Evolutionary conservation across 352 stramenopile species (phyloP).

Genomic region (Peronospora destructor): DNA sequence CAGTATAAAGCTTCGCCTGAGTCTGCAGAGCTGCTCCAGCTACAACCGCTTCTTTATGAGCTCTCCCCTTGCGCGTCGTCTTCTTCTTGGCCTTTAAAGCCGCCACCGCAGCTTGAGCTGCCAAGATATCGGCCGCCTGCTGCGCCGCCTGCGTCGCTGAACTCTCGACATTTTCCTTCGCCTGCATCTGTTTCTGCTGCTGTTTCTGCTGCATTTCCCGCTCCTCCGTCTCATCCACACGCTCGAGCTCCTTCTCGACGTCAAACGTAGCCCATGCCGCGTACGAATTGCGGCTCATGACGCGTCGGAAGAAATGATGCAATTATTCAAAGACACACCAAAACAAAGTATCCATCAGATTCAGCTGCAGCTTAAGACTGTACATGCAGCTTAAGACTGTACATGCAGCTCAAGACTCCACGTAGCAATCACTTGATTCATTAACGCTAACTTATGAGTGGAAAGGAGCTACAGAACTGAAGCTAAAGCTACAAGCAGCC

Average conservation of each 20-base stretch:
- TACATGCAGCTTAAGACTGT: no score
- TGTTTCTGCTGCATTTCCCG: conserved; percentile 29
- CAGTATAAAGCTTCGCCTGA: conserved; percentile 31
- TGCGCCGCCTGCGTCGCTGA: conserved; percentile 34
- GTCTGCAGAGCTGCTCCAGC: conserved; percentile 16
- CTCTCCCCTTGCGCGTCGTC: conserved; percentile 3
- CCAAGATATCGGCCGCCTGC: conserved; percentile 52
- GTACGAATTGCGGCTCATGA: conserved; percentile 45
- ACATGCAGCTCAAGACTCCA: no score
- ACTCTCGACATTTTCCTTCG: conserved; percentile 49
- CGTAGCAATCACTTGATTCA: no score
- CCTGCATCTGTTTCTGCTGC: conserved; percentile 28
- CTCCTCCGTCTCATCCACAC: conserved; percentile 37
- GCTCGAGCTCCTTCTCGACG: conserved; percentile 57
- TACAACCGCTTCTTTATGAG: neutral
- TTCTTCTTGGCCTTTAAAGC: conserved; percentile 55
- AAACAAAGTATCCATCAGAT: no score
- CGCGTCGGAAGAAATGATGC: neutral
- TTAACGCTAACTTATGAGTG: no score
- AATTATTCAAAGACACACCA: neutral
- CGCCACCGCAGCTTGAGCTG: conserved; percentile 56
- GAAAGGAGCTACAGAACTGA: neutral
- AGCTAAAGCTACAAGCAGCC: neutral
- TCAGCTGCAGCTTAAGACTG: no score
- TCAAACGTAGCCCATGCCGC: conserved; percentile 56